A percentile compares a stretch with the other conserved stretches of the same genome.
Evolutionary conservation across 768 basidiomycete genomes (phyloP).

Genomic region (Guyanaporus albipodus): DNA sequence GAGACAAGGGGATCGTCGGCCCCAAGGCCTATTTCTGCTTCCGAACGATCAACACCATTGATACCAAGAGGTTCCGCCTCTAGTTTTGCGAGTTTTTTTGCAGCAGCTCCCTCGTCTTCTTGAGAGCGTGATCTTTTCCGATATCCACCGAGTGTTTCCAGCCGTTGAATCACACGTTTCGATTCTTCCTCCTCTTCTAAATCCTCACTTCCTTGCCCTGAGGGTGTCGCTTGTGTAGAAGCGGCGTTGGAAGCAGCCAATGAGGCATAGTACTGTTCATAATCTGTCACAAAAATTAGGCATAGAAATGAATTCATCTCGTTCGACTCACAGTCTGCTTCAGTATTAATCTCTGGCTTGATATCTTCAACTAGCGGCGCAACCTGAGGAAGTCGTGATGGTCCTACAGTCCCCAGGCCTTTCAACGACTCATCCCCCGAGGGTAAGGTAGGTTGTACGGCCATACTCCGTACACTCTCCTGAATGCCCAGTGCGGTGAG

Average conservation of each 20-base stretch:
- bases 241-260: slow-evolving; percentile 60
- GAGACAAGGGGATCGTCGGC: slow-evolving; percentile 62
- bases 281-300: slow-evolving; percentile 43
- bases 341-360: slow-evolving; percentile 51
- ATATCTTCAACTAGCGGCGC: slow-evolving; percentile 29
- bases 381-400: slow-evolving; percentile 28
- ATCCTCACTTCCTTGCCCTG: slow-evolving; percentile 50
- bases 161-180: slow-evolving; percentile 62
- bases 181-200: slow-evolving; percentile 69
- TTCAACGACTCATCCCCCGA: slow-evolving; percentile 72
- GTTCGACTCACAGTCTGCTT: slow-evolving; percentile 58
- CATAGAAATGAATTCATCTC: neutral
- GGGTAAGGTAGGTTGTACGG: slow-evolving; percentile 30
- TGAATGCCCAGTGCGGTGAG: slow-evolving; percentile 82
- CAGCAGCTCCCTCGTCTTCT: slow-evolving; percentile 48
- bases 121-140: slow-evolving; percentile 68
- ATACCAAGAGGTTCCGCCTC: slow-evolving; percentile 29
- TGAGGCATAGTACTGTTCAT: slow-evolving; percentile 80
- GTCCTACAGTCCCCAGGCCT: slow-evolving; percentile 58
- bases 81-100: slow-evolving; percentile 42
- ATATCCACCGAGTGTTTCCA: slow-evolving; percentile 68
- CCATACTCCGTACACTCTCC: slow-evolving; percentile 56
- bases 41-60: slow-evolving; percentile 6
- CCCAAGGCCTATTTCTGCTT: slow-evolving; percentile 1
- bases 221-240: slow-evolving; percentile 60